Percentiles rank a stretch among this genome's conserved stretches.
These are phyloP conservation scores for Umbelopsis isabellina DNA, from an alignment of 192 early-diverging fungal species.

Conservation along the genomic window DNA sequence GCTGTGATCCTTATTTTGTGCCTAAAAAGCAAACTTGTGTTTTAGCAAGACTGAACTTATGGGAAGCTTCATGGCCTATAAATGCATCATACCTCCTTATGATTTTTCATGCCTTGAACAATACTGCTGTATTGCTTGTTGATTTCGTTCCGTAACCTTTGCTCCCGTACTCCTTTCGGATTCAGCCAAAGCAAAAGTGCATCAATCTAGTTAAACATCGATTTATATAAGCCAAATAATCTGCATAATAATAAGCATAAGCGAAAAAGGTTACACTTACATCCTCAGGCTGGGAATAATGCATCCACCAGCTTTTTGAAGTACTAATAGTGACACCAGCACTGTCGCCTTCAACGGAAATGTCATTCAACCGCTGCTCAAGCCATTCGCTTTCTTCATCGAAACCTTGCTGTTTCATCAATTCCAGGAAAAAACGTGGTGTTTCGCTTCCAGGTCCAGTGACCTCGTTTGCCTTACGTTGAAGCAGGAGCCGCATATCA, in stretches of 20 bases:
- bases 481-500: slow-evolving; percentile 57
- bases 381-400: slow-evolving; percentile 34
- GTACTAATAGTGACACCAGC: background rate
- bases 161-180: slow-evolving; percentile 72
- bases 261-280: slow-evolving; percentile 6
- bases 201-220: slow-evolving; percentile 57
- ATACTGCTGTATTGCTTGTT: slow-evolving; percentile 49
- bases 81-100: slow-evolving; percentile 43
- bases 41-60: background rate
- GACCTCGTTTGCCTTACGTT: slow-evolving; percentile 35
- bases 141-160: slow-evolving; percentile 60
- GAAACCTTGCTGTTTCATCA: slow-evolving; percentile 37
- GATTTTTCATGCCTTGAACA: slow-evolving; percentile 52
- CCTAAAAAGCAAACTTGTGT: slow-evolving; percentile 3
- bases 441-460: slow-evolving; percentile 33
- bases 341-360: background rate
- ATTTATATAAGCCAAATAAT: background rate
- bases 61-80: background rate
- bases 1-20: slow-evolving; percentile 3
- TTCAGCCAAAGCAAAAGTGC: slow-evolving; percentile 74
- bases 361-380: slow-evolving; percentile 25
- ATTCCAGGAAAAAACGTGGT: slow-evolving; percentile 11
- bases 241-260: background rate
- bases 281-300: slow-evolving; percentile 28
- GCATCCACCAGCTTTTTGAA: slow-evolving; percentile 26